Conservation (phyloP, 208 protist genomes). For the Wallacemonas collosoma region DNA sequence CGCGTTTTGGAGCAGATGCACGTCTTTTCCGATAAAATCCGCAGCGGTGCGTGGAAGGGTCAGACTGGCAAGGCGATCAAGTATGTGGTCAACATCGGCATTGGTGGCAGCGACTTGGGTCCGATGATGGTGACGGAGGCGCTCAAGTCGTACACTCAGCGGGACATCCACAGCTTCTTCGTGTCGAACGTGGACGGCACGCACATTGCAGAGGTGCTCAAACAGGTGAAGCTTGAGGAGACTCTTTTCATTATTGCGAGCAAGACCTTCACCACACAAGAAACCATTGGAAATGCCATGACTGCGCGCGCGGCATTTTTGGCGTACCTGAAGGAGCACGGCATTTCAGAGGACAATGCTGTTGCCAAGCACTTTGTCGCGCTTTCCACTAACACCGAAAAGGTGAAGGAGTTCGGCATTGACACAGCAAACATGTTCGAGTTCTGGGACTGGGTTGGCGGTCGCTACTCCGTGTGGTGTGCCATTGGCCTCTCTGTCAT, state of each 20-base stretch:
- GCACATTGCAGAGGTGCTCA: conserved; percentile 92
- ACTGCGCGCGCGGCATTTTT: conserved; percentile 91
- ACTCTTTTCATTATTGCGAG: conserved; percentile 97
- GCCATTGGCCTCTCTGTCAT: conserved; percentile 96
- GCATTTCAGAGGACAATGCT: conserved; percentile 44
- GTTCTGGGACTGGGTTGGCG: conserved; percentile 99
- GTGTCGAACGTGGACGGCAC: conserved; percentile 98
- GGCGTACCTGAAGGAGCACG: conserved; percentile 44
- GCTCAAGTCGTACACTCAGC: conserved; percentile 87
- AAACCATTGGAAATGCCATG: conserved; percentile 97
- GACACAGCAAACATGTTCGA: conserved; percentile 97
- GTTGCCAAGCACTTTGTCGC: conserved; percentile 98
- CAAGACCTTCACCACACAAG: conserved; percentile 98
- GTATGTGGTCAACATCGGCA: conserved; percentile 98
- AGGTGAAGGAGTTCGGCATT: conserved; percentile 95
- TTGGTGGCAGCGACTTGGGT: conserved; percentile 97
- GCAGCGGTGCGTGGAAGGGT: conserved; percentile 93
- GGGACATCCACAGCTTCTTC: conserved; percentile 88
- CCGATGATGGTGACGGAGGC: conserved; percentile 95
- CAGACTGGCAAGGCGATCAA: conserved; percentile 94
- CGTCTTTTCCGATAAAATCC: conserved; percentile 85
- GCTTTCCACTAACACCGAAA: conserved; percentile 94
- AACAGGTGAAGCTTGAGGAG: conserved; percentile 86
- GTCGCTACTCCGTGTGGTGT: conserved; percentile 97
- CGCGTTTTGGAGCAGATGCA: conserved; percentile 93